Evolutionary conservation across 2,329 filamentous ascomycete species (phyloP).

Genomic region (Fusarium citri): DNA sequence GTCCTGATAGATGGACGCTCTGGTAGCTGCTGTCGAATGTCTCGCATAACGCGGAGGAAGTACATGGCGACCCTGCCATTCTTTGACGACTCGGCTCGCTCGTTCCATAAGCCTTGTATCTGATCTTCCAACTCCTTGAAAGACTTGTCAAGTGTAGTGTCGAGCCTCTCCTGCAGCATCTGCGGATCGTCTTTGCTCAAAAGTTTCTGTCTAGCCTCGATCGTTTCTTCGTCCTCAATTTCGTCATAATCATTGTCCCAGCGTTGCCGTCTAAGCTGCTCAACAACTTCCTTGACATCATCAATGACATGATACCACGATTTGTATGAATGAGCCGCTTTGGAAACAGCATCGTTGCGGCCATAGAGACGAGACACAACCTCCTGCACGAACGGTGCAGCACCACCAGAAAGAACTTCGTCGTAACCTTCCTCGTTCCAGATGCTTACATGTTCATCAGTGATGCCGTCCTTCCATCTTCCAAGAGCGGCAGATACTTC

Average conservation of each 20-base stretch:
- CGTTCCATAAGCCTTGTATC: conserved; percentile 62
- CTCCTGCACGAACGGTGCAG: conserved; percentile 74
- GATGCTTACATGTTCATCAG: conserved; percentile 64
- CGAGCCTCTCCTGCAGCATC: conserved; percentile 69
- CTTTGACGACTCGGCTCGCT: conserved; percentile 58
- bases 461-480: conserved; percentile 67
- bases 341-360: conserved; percentile 73
- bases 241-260: conserved; percentile 83
- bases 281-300: conserved; percentile 71
- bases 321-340: conserved; percentile 72
- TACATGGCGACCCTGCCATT: conserved; percentile 70
- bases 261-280: conserved; percentile 72
- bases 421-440: conserved; percentile 76
- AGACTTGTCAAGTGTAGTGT: conserved; percentile 65
- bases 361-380: conserved; percentile 79
- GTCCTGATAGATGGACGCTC: conserved; percentile 59
- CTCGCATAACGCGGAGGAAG: conserved; percentile 77
- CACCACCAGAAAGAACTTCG: conserved; percentile 73
- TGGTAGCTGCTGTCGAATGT: conserved; percentile 76
- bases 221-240: conserved; percentile 78
- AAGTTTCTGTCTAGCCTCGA: conserved; percentile 73
- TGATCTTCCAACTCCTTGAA: conserved; percentile 70
- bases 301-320: conserved; percentile 81
- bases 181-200: conserved; percentile 80
- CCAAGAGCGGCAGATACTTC: conserved; percentile 72